phyloP scores from a whole-genome alignment of 345 rosid genomes.

The Murraya paniculata region DNA sequence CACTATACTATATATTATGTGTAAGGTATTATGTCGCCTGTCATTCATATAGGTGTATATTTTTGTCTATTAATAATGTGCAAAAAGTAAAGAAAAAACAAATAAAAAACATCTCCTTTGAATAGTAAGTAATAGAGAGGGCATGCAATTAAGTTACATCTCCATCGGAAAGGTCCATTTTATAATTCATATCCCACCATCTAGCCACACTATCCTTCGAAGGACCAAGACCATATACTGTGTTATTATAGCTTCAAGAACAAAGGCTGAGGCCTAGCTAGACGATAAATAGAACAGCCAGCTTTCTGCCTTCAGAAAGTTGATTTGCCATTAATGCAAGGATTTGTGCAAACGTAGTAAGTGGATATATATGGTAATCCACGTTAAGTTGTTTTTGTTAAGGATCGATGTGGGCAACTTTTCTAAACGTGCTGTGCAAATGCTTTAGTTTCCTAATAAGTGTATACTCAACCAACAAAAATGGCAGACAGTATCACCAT shows the following conservation, averaged over 20 bases:
- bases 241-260: background rate
- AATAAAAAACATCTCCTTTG: background rate
- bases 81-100: background rate
- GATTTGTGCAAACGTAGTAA: background rate
- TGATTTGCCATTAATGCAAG: background rate
- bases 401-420: background rate
- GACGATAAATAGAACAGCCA: no score
- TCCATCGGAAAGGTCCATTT: background rate
- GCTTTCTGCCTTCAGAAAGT: background rate
- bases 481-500: constrained; percentile 13
- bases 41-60: background rate
- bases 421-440: background rate
- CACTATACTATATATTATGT: no score
- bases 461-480: background rate
- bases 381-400: background rate
- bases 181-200: no score
- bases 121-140: background rate
- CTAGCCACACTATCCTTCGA: background rate
- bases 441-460: background rate
- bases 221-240: background rate
- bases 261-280: background rate
- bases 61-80: background rate
- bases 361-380: constrained; percentile 5
- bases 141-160: background rate
- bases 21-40: background rate